phyloP scores from a whole-genome alignment of 2,329 filamentous ascomycete genomes.

The Escovopsis sp. region DNA sequence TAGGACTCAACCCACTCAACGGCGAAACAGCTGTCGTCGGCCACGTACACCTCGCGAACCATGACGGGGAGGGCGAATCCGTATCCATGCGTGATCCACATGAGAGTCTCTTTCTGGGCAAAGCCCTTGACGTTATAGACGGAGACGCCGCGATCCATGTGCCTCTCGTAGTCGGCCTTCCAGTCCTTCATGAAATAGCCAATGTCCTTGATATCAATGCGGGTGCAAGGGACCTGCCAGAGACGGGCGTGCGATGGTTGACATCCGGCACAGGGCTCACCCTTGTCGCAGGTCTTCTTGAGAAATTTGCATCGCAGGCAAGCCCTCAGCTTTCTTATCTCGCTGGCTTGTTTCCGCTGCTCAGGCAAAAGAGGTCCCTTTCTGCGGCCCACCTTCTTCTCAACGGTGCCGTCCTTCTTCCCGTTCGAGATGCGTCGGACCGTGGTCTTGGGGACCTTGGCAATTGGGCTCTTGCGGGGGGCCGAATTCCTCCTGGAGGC shows the following conservation, averaged over 20 bases:
- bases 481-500: slow-evolving; percentile 46
- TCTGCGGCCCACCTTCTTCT: slow-evolving; percentile 88
- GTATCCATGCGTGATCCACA: slow-evolving; percentile 95
- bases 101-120: slow-evolving; percentile 47
- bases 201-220: slow-evolving; percentile 97
- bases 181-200: slow-evolving; percentile 98
- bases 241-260: slow-evolving; percentile 88
- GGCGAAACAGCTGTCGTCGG: slow-evolving; percentile 82
- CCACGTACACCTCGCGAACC: slow-evolving; percentile 85
- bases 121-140: slow-evolving; percentile 91
- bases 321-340: slow-evolving; percentile 87
- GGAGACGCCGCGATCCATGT: slow-evolving; percentile 73
- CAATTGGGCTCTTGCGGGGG: slow-evolving; percentile 60
- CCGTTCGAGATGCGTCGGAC: slow-evolving; percentile 62
- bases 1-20: slow-evolving; percentile 86
- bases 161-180: slow-evolving; percentile 92
- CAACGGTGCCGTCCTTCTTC: slow-evolving; percentile 62
- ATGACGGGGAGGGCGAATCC: slow-evolving; percentile 85
- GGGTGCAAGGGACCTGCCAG: slow-evolving; percentile 95
- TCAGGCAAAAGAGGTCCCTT: slow-evolving; percentile 83
- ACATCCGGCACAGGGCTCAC: slow-evolving; percentile 88
- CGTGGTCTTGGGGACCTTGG: slow-evolving; percentile 70
- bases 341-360: slow-evolving; percentile 89
- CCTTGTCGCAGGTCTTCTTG: slow-evolving; percentile 98
- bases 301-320: slow-evolving; percentile 95